Conservation (phyloP, 2,329 filamentous ascomycete genomes). For the Chrysoporthe austroafricana region DNA sequence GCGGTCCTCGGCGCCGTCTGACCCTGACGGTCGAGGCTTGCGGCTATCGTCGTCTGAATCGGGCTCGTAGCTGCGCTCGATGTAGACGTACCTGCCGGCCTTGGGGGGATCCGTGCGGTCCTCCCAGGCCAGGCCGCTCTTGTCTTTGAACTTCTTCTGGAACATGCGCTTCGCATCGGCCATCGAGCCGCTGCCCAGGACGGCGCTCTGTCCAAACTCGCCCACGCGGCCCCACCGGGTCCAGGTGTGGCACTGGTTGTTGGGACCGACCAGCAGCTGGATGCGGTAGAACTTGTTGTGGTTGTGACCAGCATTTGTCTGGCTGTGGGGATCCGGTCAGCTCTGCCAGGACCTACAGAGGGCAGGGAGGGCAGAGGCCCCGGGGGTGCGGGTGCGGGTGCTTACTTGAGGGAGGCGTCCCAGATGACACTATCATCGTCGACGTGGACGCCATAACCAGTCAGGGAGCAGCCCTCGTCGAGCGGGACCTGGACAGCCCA, state of each 20-base stretch:
- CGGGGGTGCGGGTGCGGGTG: neutral
- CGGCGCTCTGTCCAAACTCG: constrained; percentile 55
- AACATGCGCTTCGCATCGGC: constrained; percentile 53
- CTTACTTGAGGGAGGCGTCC: constrained; percentile 72
- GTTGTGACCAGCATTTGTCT: constrained; percentile 72
- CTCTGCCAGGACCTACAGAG: neutral
- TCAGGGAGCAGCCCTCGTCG: constrained; percentile 49
- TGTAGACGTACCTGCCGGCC: constrained; percentile 74
- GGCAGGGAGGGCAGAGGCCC: neutral
- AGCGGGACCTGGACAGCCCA: constrained; percentile 52
- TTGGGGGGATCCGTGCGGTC: constrained; percentile 58
- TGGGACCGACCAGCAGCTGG: constrained; percentile 55
- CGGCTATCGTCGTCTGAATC: constrained; percentile 64
- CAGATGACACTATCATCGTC: constrained; percentile 69
- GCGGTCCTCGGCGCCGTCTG: constrained; percentile 40
- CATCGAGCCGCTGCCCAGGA: constrained; percentile 48
- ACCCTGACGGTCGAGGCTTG: constrained; percentile 35
- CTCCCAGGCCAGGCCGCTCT: constrained; percentile 61
- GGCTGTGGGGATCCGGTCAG: constrained; percentile 35
- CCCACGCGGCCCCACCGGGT: constrained; percentile 82
- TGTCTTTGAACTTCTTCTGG: constrained; percentile 65
- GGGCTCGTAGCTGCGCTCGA: constrained; percentile 76
- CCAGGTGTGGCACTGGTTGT: constrained; percentile 62
- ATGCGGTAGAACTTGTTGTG: constrained; percentile 85
- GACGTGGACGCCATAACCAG: constrained; percentile 63